phyloP scores from a whole-genome alignment of 305 asterid species.

The Euphrasia arctica region DNA sequence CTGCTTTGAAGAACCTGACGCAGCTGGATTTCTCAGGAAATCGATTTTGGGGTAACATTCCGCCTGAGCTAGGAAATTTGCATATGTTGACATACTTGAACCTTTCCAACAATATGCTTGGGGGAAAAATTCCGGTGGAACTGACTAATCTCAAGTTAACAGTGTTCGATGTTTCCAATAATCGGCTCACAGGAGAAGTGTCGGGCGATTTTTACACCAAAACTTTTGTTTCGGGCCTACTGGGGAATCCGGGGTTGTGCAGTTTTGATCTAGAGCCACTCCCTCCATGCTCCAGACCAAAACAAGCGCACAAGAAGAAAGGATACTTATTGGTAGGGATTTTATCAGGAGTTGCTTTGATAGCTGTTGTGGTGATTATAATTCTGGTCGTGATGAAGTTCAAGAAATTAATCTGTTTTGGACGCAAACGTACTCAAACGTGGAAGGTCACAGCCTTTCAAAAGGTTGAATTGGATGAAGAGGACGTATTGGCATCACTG shows the following conservation, averaged over 20 bases:
- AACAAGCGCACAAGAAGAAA: conserved; percentile 26
- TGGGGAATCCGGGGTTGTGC: conserved; percentile 68
- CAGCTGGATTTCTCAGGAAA: conserved; percentile 61
- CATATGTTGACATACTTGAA: conserved; percentile 55
- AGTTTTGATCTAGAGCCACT: conserved; percentile 34
- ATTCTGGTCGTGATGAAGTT: conserved; percentile 54
- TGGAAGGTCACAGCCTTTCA: conserved; percentile 74
- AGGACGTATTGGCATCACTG: conserved; percentile 48
- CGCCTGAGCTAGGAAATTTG: conserved; percentile 50
- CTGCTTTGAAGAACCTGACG: conserved; percentile 47
- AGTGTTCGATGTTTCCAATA: conserved; percentile 63
- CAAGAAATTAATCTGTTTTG: conserved; percentile 32
- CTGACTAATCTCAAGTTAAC: conserved; percentile 58
- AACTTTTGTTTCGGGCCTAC: conserved; percentile 43
- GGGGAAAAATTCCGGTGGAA: conserved; percentile 58
- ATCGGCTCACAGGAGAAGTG: conserved; percentile 69
- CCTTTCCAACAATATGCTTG: conserved; percentile 54
- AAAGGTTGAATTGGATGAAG: conserved; percentile 46
- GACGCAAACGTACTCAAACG: conserved; percentile 31
- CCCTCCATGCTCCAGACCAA: conserved; percentile 48
- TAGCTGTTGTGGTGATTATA: conserved; percentile 39
- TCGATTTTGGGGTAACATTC: conserved; percentile 58
- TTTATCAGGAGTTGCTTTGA: conserved; percentile 46
- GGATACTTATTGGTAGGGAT: conserved; percentile 42
- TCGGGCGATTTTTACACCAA: conserved; percentile 49